Conservation (phyloP, 495 filamentous ascomycete genomes). For the Hyaloscypha finlandica region DNA sequence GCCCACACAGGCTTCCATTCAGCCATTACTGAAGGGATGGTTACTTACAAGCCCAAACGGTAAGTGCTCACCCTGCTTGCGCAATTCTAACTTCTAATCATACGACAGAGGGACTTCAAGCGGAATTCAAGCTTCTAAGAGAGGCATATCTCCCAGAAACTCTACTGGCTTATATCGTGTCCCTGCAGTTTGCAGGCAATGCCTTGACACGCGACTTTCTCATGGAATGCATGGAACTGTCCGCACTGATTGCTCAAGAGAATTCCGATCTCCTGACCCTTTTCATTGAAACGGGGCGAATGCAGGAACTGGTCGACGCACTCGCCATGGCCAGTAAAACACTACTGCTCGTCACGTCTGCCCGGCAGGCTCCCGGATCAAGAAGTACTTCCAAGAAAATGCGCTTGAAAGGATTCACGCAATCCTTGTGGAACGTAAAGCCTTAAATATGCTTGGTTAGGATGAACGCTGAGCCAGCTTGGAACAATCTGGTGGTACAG, state of each 20-base stretch:
- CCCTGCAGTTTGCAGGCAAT: conserved; percentile 68
- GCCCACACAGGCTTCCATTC: conserved; percentile 9
- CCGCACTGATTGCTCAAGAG: conserved; percentile 65
- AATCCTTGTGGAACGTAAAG: conserved; percentile 48
- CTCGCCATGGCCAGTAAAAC: conserved; percentile 74
- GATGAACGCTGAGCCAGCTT: neutral
- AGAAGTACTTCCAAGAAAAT: conserved; percentile 49
- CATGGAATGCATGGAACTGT: conserved; percentile 77
- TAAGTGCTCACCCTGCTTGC: conserved; percentile 3
- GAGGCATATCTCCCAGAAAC: conserved; percentile 78
- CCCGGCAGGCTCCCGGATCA: conserved; percentile 37
- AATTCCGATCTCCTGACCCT: conserved; percentile 62
- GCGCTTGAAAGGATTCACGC: conserved; percentile 53
- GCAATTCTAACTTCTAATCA: neutral
- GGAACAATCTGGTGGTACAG: neutral
- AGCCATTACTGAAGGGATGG: conserved; percentile 28
- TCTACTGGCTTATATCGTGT: conserved; percentile 75
- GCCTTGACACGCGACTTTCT: conserved; percentile 63
- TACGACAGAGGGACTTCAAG: conserved; percentile 36
- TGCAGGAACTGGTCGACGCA: conserved; percentile 76
- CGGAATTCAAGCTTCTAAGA: conserved; percentile 57
- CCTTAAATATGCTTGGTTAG: neutral
- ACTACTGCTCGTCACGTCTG: conserved; percentile 62
- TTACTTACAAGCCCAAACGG: conserved; percentile 30
- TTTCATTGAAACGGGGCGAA: conserved; percentile 64